These are phyloP conservation scores for Penicillium sp. DNA, from an alignment of 2,329 filamentous ascomycete genomes.

Conservation along the genomic window DNA sequence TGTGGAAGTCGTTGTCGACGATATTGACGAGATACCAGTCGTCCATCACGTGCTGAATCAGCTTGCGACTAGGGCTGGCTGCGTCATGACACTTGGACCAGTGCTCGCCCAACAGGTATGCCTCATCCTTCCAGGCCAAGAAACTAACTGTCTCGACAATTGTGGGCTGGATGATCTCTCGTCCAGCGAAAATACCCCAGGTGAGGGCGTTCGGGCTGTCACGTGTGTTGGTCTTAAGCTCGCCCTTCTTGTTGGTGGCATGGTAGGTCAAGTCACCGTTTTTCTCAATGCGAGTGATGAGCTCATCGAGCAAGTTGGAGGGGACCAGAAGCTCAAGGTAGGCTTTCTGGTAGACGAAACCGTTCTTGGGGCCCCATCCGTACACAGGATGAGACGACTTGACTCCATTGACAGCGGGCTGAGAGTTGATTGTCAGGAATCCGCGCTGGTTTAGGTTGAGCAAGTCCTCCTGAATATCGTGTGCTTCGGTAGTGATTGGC, in stretches of 20 bases:
- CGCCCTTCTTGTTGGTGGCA: constrained; percentile 79
- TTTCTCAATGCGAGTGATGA: constrained; percentile 73
- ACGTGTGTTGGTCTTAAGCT: constrained; percentile 78
- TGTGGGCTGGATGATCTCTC: constrained; percentile 99
- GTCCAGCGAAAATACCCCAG: constrained; percentile 98
- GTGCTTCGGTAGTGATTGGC: constrained; percentile 77
- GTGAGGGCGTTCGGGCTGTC: constrained; percentile 94
- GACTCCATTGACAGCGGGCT: constrained; percentile 87
- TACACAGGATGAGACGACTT: constrained; percentile 83
- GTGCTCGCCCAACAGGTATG: constrained; percentile 85
- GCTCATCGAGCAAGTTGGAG: constrained; percentile 71
- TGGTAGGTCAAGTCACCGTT: constrained; percentile 89
- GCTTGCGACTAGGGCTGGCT: constrained; percentile 69
- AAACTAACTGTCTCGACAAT: constrained; percentile 98
- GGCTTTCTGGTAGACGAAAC: constrained; percentile 97
- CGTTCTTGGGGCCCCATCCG: constrained; percentile 92
- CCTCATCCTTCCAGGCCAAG: constrained; percentile 97
- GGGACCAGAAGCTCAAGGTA: constrained; percentile 91
- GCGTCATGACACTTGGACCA: constrained; percentile 90
- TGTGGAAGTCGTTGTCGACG: constrained; percentile 97
- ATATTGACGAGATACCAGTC: constrained; percentile 95
- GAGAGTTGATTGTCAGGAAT: constrained; percentile 93
- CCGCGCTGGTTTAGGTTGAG: constrained; percentile 81
- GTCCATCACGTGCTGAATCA: constrained; percentile 82
- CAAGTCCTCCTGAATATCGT: constrained; percentile 72